Percentiles rank a stretch among this genome's conserved stretches.
These are phyloP conservation scores for Orobanche coerulescens DNA, from an alignment of 257 asterid species.

Conservation along the genomic window DNA sequence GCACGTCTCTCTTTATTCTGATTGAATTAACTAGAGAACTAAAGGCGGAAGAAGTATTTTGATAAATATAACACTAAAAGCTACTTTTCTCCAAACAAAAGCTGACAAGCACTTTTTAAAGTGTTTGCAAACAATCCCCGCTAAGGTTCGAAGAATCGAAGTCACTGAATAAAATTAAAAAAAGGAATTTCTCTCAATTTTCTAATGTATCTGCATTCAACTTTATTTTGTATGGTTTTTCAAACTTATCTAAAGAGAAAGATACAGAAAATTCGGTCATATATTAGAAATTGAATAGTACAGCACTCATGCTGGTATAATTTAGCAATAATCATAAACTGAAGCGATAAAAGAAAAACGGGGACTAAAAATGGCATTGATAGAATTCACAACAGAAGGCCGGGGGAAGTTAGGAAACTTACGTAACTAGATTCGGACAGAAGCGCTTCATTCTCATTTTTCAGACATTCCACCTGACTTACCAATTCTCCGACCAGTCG, in stretches of 20 bases:
- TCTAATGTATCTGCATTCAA: neutral
- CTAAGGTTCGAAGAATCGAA: neutral
- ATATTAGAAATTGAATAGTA: neutral
- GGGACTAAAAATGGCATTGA: neutral
- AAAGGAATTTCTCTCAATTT: neutral
- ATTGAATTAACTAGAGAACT: neutral
- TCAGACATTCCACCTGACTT: slow-evolving; percentile 42
- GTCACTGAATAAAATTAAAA: neutral
- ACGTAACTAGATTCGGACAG: slow-evolving; percentile 54
- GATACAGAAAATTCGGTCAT: neutral
- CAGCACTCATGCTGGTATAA: neutral
- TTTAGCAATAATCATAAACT: neutral
- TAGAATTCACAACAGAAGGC: neutral
- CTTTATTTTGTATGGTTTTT: neutral
- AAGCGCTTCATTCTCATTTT: slow-evolving; percentile 46
- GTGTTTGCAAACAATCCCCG: neutral
- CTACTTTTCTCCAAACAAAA: too few species aligned
- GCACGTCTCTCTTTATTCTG: neutral
- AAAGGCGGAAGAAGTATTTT: neutral
- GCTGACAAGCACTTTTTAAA: too few species aligned
- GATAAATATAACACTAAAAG: too few species aligned
- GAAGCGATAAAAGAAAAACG: neutral
- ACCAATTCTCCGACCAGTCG: slow-evolving; percentile 42
- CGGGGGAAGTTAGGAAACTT: slow-evolving; percentile 18
- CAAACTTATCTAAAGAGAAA: neutral